phyloP scores from a whole-genome alignment of 73 alveolate species.

The Stentor roeselii region DNA sequence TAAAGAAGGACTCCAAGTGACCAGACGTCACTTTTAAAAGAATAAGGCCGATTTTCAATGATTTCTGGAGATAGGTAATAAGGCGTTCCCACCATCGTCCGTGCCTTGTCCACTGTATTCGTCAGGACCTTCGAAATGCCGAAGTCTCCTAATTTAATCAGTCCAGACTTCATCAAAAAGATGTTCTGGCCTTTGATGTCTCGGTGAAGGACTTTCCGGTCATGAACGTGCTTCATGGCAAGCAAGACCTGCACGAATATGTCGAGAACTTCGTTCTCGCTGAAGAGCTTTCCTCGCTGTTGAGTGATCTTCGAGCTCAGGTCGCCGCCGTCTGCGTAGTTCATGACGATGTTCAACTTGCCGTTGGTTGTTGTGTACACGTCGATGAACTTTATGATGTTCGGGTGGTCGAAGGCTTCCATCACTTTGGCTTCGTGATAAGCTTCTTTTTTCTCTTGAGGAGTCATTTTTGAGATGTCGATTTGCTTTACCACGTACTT shows the following conservation, averaged over 20 bases:
- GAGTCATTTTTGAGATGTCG: slow-evolving; percentile 71
- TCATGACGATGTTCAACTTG: slow-evolving; percentile 79
- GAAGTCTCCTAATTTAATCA: slow-evolving; percentile 91
- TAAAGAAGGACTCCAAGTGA: slow-evolving; percentile 78
- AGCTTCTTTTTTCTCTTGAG: slow-evolving; percentile 80
- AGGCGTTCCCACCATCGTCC: slow-evolving; percentile 91
- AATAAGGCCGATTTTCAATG: slow-evolving; percentile 75
- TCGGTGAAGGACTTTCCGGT: slow-evolving; percentile 85
- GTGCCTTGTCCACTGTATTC: slow-evolving; percentile 80
- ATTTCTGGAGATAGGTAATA: slow-evolving; percentile 95
- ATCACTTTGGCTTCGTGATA: slow-evolving; percentile 87
- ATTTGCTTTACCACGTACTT: slow-evolving; percentile 87
- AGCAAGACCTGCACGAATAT: slow-evolving; percentile 89
- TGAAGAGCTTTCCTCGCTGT: slow-evolving; percentile 52
- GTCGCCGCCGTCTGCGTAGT: slow-evolving; percentile 87
- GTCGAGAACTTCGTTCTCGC: slow-evolving; percentile 86
- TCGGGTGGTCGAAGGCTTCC: slow-evolving; percentile 87
- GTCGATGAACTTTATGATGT: slow-evolving; percentile 84
- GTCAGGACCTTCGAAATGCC: slow-evolving; percentile 85
- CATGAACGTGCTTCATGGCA: slow-evolving; percentile 94
- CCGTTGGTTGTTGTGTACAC: slow-evolving; percentile 87
- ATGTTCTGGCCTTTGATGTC: slow-evolving; percentile 86
- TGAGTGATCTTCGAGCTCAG: slow-evolving; percentile 48
- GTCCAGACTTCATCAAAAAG: slow-evolving; percentile 67
- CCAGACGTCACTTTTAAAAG: slow-evolving; percentile 85